phyloP scores from a whole-genome alignment of 2,329 filamentous ascomycete genomes.

The Sporothrix schenckii region DNA sequence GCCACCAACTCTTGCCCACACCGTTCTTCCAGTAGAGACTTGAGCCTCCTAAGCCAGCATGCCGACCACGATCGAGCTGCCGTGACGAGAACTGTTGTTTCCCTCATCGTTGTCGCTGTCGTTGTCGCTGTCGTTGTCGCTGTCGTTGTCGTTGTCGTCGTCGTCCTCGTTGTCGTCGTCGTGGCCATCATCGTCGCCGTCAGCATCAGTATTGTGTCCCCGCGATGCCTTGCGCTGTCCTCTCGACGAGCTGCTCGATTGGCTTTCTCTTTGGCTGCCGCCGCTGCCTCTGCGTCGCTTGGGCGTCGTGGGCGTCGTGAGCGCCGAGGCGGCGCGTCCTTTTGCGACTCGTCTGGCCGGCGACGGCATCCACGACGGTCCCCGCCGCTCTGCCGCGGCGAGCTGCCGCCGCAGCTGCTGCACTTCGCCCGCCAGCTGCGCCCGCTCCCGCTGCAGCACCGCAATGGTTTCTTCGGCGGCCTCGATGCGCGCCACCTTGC shows the following conservation, averaged over 20 bases:
- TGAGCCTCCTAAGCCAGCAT: not conserved
- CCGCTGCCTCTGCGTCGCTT: not conserved
- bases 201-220: not conserved
- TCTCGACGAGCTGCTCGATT: not conserved
- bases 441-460: slow-evolving; percentile 24
- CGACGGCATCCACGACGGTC: not conserved
- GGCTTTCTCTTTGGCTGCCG: not conserved
- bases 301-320: not conserved
- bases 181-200: not conserved
- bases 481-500: slow-evolving; percentile 36
- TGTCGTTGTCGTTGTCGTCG: not conserved
- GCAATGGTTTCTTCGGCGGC: slow-evolving; percentile 32
- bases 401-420: slow-evolving; percentile 26
- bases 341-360: not conserved
- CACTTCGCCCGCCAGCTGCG: slow-evolving; percentile 25
- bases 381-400: not conserved
- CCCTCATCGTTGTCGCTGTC: no score
- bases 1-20: not conserved
- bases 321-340: not conserved
- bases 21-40: not conserved
- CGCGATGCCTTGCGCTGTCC: not conserved
- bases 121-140: not conserved
- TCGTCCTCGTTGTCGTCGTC: not conserved
- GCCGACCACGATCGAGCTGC: not conserved
- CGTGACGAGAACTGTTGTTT: not conserved